Evolutionary conservation across 768 basidiomycete species (phyloP).

Genomic region (Collybia sordida): DNA sequence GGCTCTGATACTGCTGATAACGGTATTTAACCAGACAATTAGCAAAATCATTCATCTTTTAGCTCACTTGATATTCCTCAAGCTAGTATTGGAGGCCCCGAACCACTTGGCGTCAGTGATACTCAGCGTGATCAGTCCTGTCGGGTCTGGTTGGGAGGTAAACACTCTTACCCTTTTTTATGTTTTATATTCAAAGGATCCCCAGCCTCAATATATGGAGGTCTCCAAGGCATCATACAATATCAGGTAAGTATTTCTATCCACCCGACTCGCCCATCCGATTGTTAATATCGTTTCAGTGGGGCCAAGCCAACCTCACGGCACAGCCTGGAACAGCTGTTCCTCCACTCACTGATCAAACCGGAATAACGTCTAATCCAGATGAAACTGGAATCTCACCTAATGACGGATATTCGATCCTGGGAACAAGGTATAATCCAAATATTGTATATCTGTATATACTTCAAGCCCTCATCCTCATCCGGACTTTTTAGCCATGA

Average conservation of each 20-base stretch:
- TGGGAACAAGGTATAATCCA: conserved; percentile 36
- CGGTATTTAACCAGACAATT: conserved; percentile 13
- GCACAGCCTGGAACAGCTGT: conserved; percentile 45
- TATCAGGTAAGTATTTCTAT: conserved; percentile 35
- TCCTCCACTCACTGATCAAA: conserved; percentile 29
- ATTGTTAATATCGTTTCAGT: conserved; percentile 36
- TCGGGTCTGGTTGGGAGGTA: conserved; percentile 50
- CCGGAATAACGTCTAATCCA: conserved; percentile 24
- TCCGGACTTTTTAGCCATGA: too few species aligned
- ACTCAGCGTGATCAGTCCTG: conserved; percentile 55
- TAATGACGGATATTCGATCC: conserved; percentile 60
- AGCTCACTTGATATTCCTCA: neutral
- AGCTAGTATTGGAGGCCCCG: conserved; percentile 8
- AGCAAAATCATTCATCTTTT: neutral
- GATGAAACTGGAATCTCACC: conserved; percentile 50
- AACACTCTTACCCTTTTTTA: conserved; percentile 7
- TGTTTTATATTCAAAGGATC: neutral
- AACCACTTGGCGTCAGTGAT: conserved; percentile 51
- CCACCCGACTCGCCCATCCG: neutral
- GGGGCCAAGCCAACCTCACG: conserved; percentile 55
- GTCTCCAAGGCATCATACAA: conserved; percentile 39
- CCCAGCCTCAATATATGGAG: conserved; percentile 35
- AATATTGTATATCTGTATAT: too few species aligned
- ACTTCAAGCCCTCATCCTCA: too few species aligned
- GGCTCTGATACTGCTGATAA: conserved; percentile 40